A percentile compares a stretch with the other conserved stretches of the same genome.
Conservation (phyloP, 2,329 filamentous ascomycete genomes). For the Hypoxylon sp. region DNA sequence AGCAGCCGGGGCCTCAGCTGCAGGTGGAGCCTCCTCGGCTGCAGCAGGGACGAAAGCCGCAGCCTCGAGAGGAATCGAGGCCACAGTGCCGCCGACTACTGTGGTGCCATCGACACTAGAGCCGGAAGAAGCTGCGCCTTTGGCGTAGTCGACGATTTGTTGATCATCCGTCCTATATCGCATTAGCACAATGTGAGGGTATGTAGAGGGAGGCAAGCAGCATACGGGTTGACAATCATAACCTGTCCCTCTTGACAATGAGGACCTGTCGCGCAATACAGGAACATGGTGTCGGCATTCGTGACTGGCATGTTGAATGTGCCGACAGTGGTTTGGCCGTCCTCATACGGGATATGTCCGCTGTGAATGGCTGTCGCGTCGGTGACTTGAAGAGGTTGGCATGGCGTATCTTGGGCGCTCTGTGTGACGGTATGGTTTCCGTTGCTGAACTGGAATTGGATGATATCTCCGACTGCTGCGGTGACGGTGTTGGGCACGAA, state of each 20-base stretch:
- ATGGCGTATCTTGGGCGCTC: conserved; percentile 48
- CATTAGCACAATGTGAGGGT: conserved; percentile 13
- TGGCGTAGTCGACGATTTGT: conserved; percentile 45
- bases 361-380: conserved; percentile 49
- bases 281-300: conserved; percentile 55
- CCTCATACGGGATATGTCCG: conserved; percentile 52
- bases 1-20: conserved; percentile 24
- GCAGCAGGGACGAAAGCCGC: conserved; percentile 44
- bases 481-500: conserved; percentile 50
- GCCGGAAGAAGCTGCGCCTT: conserved; percentile 33
- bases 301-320: conserved; percentile 59
- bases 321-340: conserved; percentile 50
- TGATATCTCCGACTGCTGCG: conserved; percentile 49
- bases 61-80: conserved; percentile 42
- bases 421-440: conserved; percentile 57
- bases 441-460: conserved; percentile 55
- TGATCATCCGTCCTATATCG: conserved; percentile 35
- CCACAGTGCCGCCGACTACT: conserved; percentile 44
- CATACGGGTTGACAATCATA: conserved; percentile 59
- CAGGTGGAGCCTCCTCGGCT: conserved; percentile 20
- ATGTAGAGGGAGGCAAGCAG: neutral
- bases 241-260: conserved; percentile 62
- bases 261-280: conserved; percentile 59
- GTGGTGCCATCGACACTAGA: conserved; percentile 42
- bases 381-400: conserved; percentile 49